These are phyloP conservation scores for Pyricularia grisea DNA, from an alignment of 2,329 filamentous ascomycete genomes.

Conservation along the genomic window DNA sequence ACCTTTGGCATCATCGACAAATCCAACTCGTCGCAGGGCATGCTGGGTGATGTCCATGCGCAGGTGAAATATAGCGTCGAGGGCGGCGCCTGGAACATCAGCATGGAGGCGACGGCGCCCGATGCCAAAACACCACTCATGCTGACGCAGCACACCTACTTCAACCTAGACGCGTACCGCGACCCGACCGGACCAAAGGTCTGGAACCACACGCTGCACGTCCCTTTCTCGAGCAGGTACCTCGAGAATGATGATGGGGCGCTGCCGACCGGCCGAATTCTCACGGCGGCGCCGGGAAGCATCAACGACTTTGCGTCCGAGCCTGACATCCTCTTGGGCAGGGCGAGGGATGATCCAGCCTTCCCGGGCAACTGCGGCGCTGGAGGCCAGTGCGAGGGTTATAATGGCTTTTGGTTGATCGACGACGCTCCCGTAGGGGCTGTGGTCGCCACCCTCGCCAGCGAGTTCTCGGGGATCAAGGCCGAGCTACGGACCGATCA, in stretches of 20 bases:
- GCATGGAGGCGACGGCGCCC: conserved; percentile 47
- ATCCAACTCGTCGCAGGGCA: conserved; percentile 46
- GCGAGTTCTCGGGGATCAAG: conserved; percentile 56
- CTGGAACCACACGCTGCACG: conserved; percentile 52
- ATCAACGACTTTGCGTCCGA: conserved; percentile 59
- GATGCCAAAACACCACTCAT: conserved; percentile 45
- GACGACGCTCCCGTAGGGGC: conserved; percentile 28
- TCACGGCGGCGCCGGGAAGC: conserved; percentile 40
- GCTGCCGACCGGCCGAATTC: conserved; percentile 53
- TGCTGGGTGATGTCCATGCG: conserved; percentile 51
- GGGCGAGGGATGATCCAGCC: conserved; percentile 43
- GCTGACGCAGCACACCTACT: conserved; percentile 58
- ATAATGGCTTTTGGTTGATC: conserved; percentile 52
- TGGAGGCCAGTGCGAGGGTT: conserved; percentile 59
- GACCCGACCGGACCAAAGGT: conserved; percentile 44
- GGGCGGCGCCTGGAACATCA: conserved; percentile 47
- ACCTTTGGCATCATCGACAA: conserved; percentile 56
- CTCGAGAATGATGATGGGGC: conserved; percentile 45
- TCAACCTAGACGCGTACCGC: conserved; percentile 57
- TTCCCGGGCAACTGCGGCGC: conserved; percentile 53
- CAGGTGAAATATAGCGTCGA: conserved; percentile 55
- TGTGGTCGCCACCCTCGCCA: conserved; percentile 45
- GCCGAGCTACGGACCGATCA: conserved; percentile 64
- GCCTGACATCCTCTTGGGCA: conserved; percentile 50
- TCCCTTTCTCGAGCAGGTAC: conserved; percentile 52